A percentile compares a stretch with the other conserved stretches of the same genome.
Conservation (phyloP, 805 yeast genomes). For the Candida palmyrensis region DNA sequence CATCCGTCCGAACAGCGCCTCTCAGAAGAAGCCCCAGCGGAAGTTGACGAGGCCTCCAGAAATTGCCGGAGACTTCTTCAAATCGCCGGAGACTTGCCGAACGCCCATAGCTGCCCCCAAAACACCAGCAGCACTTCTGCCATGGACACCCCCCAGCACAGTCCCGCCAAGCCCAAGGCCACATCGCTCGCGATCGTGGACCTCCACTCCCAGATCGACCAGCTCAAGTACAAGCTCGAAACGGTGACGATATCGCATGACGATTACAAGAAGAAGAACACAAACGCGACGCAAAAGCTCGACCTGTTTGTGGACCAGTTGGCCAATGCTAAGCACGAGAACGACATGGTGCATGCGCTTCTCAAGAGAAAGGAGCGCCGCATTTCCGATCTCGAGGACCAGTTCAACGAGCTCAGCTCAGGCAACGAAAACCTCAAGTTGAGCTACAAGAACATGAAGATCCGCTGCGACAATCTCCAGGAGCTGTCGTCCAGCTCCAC, state of each 20-base stretch:
- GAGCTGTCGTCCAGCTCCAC: slow-evolving; percentile 39
- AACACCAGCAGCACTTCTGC: too few relatives aligned
- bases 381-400: slow-evolving; percentile 59
- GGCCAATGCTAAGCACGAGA: slow-evolving; percentile 71
- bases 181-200: slow-evolving; percentile 45
- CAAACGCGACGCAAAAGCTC: slow-evolving; percentile 42
- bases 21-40: too few relatives aligned
- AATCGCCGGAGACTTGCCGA: too few relatives aligned
- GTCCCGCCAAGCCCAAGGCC: slow-evolving; percentile 16
- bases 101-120: too few relatives aligned
- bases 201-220: slow-evolving; percentile 42
- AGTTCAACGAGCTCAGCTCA: slow-evolving; percentile 43
- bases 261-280: slow-evolving; percentile 51
- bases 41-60: too few relatives aligned
- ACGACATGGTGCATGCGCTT: slow-evolving; percentile 65
- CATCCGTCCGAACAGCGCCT: too few relatives aligned
- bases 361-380: slow-evolving; percentile 68
- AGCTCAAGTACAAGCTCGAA: slow-evolving; percentile 41
- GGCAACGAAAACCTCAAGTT: slow-evolving; percentile 44
- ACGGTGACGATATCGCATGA: slow-evolving; percentile 32
- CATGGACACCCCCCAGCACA: too few relatives aligned
- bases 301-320: slow-evolving; percentile 57
- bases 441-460: slow-evolving; percentile 45
- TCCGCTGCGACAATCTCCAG: slow-evolving; percentile 44
- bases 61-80: too few relatives aligned